Evolutionary conservation across 208 protist species (phyloP).

Genomic region (Leishmania braziliensis): DNA sequence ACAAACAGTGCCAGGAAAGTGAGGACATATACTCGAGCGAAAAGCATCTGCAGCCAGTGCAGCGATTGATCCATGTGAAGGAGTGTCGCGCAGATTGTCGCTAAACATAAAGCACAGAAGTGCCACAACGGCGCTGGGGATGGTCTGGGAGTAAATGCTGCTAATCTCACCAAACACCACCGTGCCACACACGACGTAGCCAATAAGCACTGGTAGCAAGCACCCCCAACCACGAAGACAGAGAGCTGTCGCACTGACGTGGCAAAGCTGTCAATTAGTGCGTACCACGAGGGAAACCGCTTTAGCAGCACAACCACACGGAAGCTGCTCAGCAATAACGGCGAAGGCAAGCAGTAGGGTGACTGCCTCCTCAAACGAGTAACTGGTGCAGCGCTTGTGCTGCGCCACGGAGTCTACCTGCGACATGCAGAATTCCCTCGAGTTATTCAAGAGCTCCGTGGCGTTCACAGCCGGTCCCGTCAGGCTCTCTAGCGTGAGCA

Average conservation of each 20-base stretch:
- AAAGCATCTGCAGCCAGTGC: conserved; percentile 42
- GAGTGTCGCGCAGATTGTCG: conserved; percentile 64
- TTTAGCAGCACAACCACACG: conserved; percentile 48
- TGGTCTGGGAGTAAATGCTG: conserved; percentile 35
- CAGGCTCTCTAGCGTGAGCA: conserved; percentile 24
- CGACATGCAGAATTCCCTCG: conserved; percentile 36
- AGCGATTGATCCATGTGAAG: conserved; percentile 50
- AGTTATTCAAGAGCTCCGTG: conserved; percentile 20
- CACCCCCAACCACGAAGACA: conserved; percentile 38
- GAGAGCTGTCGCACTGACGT: conserved; percentile 43
- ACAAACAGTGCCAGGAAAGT: conserved; percentile 64
- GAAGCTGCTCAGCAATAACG: conserved; percentile 38
- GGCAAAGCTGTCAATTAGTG: conserved; percentile 49
- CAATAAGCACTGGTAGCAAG: conserved; percentile 46
- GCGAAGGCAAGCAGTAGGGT: conserved; percentile 61
- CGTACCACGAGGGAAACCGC: conserved; percentile 48
- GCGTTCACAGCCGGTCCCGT: conserved; percentile 39
- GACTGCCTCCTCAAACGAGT: conserved; percentile 37
- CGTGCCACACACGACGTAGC: conserved; percentile 53
- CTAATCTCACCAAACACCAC: conserved; percentile 49
- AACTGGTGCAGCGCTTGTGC: conserved; percentile 23
- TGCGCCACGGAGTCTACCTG: conserved; percentile 28
- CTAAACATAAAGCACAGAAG: conserved; percentile 63
- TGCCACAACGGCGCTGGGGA: conserved; percentile 43
- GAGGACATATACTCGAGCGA: conserved; percentile 48